Base-by-base conservation (phyloP, 2,329 filamentous ascomycete genomes). In the Diaporthe ilicicola region DNA sequence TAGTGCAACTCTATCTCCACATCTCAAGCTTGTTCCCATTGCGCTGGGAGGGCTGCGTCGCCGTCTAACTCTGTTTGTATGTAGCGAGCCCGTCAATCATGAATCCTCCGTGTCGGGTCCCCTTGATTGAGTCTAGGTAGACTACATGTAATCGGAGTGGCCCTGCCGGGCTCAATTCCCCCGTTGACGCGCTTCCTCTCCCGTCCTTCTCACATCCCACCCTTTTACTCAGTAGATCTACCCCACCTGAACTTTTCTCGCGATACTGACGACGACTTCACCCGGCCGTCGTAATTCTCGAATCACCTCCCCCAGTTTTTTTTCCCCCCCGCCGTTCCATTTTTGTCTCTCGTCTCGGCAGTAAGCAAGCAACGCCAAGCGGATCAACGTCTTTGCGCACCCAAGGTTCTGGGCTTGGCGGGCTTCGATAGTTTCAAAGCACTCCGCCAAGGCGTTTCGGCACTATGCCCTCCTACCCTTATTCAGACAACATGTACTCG, bases 401-500 rank as follows among this genome's bases (percentile, higher is more conserved):
- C 70, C 13, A 46, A n/a, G 22, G 17, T 13, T 32, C 22, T 50
- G 15, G 46, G 34, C 61, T 53, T 22, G 32, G 51, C 69, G 42
- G 64, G 42, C 55, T 50, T 72, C 66, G 44, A 72, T 68, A 74
- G 73, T 74, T 71, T 74, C 71, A 73, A 66, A 61, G 53, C 69
- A 46, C 65, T 39, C 67, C 71, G 75, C 73, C 74, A 73, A 73
- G 73, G 51, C 39, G 71, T 73, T 72, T 73, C 65, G 71, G 74
- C 75, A 79, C 75, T 77, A 87, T 86, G 85, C 78, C 83, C 66
- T 32, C 42, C 48, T 77, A 78, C 37, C 83, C 83, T n/a, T 84
- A 85, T 77, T 83, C 84, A 32, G 84, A 86, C 77, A 82, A 85
- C 73, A 77, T 86, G 72, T 85, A 85, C 79, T 84, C 83, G 37